These are phyloP conservation scores for Senna tora DNA, from an alignment of 306 rosid species.

Conservation along the genomic window DNA sequence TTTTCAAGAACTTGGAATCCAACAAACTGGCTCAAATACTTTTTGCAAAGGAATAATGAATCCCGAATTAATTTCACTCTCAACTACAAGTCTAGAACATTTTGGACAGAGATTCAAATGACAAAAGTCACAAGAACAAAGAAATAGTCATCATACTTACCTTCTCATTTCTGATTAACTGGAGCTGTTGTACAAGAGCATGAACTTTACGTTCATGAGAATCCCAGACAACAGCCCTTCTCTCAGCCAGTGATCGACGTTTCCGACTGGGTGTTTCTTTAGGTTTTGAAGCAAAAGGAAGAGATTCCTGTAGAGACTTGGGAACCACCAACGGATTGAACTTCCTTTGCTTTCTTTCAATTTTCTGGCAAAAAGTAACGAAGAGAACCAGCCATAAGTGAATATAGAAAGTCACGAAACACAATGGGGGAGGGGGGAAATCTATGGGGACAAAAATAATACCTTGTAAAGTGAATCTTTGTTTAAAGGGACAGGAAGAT, in stretches of 20 bases:
- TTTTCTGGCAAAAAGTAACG: conserved; percentile 52
- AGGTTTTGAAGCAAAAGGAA: conserved; percentile 82
- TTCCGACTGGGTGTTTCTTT: conserved; percentile 57
- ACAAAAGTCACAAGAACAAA: neutral
- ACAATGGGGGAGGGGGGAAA: neutral
- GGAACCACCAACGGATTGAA: conserved; percentile 92
- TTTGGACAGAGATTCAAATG: conserved; percentile 1
- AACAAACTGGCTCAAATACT: neutral
- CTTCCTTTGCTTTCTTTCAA: conserved; percentile 76
- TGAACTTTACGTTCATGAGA: conserved; percentile 67
- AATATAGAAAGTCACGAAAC: neutral
- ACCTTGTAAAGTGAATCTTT: conserved; percentile 94
- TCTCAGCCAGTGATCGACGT: conserved; percentile 55
- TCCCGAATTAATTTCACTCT: conserved; percentile 6
- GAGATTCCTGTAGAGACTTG: conserved; percentile 61
- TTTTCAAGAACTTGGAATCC: neutral
- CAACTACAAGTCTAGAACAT: conserved; percentile 3
- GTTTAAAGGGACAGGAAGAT: conserved; percentile 74
- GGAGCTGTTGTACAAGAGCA: conserved; percentile 70
- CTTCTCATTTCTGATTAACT: conserved; percentile 57
- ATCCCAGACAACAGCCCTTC: conserved; percentile 80
- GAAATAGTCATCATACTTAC: conserved; percentile 43
- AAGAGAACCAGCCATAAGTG: neutral
- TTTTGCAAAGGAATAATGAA: neutral
- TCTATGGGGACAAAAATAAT: conserved; percentile 33